A percentile compares a stretch with the other conserved stretches of the same genome.
Conservation (phyloP, 2,329 filamentous ascomycete species). For the Beauveria caledonica region DNA sequence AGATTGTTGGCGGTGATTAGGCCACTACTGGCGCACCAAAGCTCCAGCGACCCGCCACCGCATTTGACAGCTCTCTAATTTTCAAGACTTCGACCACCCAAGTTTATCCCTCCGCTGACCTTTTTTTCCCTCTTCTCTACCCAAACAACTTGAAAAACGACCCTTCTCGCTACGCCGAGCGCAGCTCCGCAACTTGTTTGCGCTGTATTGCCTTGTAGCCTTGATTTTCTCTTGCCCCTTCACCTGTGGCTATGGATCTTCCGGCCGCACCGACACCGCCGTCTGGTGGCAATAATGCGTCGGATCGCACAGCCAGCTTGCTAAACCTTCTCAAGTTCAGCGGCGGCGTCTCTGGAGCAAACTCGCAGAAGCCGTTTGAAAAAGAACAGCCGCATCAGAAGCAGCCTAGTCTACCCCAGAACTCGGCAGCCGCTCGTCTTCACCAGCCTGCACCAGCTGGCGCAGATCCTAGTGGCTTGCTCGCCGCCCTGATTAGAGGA, state of each 20-base stretch:
- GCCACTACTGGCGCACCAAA: background rate
- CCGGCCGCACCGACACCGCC: conserved; percentile 45
- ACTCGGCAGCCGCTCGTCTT: conserved; percentile 32
- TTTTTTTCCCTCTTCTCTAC: background rate
- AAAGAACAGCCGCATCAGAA: conserved; percentile 15
- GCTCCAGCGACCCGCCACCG: conserved; percentile 6
- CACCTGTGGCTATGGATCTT: conserved; percentile 27
- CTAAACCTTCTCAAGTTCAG: conserved; percentile 57
- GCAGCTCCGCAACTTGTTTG: conserved; percentile 11
- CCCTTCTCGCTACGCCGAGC: conserved; percentile 7
- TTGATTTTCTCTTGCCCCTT: background rate
- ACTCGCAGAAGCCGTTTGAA: conserved; percentile 17
- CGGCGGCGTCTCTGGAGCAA: conserved; percentile 25
- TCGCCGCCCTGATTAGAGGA: conserved; percentile 54
- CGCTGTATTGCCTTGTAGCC: conserved; percentile 10
- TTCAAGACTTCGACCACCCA: conserved; percentile 6
- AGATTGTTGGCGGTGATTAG: background rate
- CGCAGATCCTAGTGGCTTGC: conserved; percentile 48
- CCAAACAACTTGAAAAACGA: background rate
- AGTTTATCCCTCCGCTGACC: conserved; percentile 5
- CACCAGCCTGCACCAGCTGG: conserved; percentile 49
- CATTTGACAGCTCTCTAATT: conserved; percentile 7
- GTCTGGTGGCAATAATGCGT: conserved; percentile 25
- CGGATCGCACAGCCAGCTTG: conserved; percentile 46
- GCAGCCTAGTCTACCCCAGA: conserved; percentile 2